Evolutionary conservation across 768 basidiomycete species (phyloP), one percentile per base, ranked within the genome.

Genomic region (Clathrus columnatus): DNA sequence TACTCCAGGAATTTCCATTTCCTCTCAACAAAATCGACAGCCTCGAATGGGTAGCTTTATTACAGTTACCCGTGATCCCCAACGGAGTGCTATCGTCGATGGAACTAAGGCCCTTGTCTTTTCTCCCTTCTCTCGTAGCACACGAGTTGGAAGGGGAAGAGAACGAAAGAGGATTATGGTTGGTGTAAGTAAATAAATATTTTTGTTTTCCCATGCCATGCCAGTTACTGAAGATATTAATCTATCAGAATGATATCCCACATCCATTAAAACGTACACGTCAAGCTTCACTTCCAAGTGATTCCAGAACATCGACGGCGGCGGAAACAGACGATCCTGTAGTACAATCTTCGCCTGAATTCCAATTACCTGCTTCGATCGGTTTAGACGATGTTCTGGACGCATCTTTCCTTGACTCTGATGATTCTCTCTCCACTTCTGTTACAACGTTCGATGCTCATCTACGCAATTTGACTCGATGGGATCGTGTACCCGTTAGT

Each of bases 321-420:
- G 62, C 76, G 8, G 63, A 70, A 21, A 20, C 42, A 29, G 54
- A 20, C 17, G 28, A 29, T 17, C 24, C 44, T 14, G 26, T 55
- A 11, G 54, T 55, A 67, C 65, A 48, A 65, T 65, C 32, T 67
- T 42, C 68, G 17, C 67, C 73, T 3, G 70, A 73, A 14, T 65
- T 69, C 23, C 64, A 67, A 24, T 20, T 55, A 4, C 71, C 76
- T 23, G 69, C 79, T 14, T 72, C 80, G 10, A 79, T 85, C 44
- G 76, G 79, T 58, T 75, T 91, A 20, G 80, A 87, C 61, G 88
- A 91, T 61, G 87, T 91, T 17, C 73, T 91, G 30, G 85, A 91
- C 55, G 75, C 82, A 0, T 83, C 87, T 0, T 80, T 85, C 67
- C 71, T 89, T 18, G 82, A 82, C 61, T 74, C 77, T 0, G 83